These are phyloP conservation scores for Camellia sinensis DNA, from an alignment of 148 eudicot species.

Conservation along the genomic window DNA sequence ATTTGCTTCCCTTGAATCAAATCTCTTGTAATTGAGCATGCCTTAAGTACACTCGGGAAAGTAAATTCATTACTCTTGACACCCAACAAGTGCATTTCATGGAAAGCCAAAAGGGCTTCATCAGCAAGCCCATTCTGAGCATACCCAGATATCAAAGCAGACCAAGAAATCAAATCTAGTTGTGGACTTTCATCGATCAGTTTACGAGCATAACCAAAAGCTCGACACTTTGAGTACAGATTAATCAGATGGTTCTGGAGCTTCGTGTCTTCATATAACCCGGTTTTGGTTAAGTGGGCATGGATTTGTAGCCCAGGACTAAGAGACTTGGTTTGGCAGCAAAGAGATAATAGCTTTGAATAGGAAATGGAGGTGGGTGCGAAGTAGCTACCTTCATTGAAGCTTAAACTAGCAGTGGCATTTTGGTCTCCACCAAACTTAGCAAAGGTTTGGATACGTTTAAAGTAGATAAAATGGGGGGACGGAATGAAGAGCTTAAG, in stretches of 20 bases:
- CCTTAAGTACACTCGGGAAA: constrained; percentile 56
- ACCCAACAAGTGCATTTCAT: constrained; percentile 42
- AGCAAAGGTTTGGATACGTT: constrained; percentile 17
- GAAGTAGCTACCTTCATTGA: background rate
- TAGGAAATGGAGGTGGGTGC: constrained; percentile 20
- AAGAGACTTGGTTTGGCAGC: constrained; percentile 42
- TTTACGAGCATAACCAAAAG: constrained; percentile 48
- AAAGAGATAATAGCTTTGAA: constrained; percentile 34
- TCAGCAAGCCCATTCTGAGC: constrained; percentile 55
- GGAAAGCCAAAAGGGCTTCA: constrained; percentile 49
- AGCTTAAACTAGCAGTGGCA: background rate
- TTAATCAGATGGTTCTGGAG: constrained; percentile 43
- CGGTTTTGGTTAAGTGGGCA: constrained; percentile 40
- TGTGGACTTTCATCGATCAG: constrained; percentile 57
- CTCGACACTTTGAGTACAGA: constrained; percentile 48
- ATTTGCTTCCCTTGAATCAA: constrained; percentile 50
- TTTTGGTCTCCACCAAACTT: constrained; percentile 9
- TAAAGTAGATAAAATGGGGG: background rate
- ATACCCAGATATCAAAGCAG: constrained; percentile 72
- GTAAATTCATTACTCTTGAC: constrained; percentile 52
- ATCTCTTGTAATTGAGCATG: constrained; percentile 46
- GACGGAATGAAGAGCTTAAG: background rate
- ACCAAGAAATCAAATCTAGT: constrained; percentile 63
- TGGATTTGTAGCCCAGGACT: constrained; percentile 45
- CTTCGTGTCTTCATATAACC: constrained; percentile 32